Conservation (phyloP, 2,329 filamentous ascomycete species). For the Chaetomiaceae sp. region DNA sequence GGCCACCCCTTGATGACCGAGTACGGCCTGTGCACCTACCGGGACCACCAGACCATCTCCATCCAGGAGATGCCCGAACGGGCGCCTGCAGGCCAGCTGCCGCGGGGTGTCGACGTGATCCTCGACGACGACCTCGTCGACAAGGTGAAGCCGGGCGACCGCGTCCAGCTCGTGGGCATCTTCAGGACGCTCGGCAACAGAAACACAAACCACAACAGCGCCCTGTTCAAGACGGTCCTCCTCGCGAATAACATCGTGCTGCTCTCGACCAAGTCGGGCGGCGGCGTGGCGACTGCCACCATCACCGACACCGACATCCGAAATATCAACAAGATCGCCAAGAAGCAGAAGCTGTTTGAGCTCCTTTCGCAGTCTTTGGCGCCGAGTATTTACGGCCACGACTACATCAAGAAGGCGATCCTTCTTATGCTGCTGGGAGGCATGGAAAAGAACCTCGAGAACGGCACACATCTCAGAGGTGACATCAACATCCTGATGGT, state of each 20-base stretch:
- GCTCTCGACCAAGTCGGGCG: conserved; percentile 91
- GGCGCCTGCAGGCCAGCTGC: conserved; percentile 90
- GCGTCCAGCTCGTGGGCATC: conserved; percentile 94
- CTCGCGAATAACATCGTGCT: conserved; percentile 93
- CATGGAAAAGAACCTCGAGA: conserved; percentile 97
- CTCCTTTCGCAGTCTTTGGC: conserved; percentile 90
- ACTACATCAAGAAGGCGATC: conserved; percentile 97
- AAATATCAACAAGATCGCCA: conserved; percentile 96
- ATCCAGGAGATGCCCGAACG: conserved; percentile 99
- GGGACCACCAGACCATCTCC: conserved; percentile 95
- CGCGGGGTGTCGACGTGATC: conserved; percentile 92
- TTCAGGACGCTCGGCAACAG: conserved; percentile 92
- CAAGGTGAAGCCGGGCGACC: conserved; percentile 88
- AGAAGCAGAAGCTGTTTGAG: conserved; percentile 90
- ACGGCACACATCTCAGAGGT: conserved; percentile 94
- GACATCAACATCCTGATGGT: conserved; percentile 99
- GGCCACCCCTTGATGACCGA: conserved; percentile 91
- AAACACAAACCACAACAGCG: conserved; percentile 84
- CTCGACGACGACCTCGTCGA: conserved; percentile 96
- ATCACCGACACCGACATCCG: conserved; percentile 97
- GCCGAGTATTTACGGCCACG: conserved; percentile 94
- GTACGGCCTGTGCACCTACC: conserved; percentile 91
- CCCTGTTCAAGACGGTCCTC: conserved; percentile 89
- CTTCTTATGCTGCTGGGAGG: conserved; percentile 91
- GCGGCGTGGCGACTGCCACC: conserved; percentile 82